These are phyloP conservation scores for Eutypa lata DNA, from an alignment of 2,329 filamentous ascomycete genomes.

Conservation along the genomic window DNA sequence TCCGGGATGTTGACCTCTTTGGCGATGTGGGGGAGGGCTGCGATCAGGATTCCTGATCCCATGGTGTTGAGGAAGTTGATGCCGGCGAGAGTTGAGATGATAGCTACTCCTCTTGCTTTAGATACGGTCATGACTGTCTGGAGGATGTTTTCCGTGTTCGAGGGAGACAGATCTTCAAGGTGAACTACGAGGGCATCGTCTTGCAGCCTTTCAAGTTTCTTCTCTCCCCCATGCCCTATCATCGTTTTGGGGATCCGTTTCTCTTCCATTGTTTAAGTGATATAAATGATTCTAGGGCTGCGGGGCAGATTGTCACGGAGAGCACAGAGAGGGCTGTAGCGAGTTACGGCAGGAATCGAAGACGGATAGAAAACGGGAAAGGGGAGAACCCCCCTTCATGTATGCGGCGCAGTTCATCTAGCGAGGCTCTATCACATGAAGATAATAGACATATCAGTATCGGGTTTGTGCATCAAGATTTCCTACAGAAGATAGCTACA, in stretches of 20 bases:
- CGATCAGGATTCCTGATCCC: conserved; percentile 35
- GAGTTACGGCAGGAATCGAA: too few species aligned
- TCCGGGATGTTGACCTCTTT: conserved; percentile 28
- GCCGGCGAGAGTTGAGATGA: conserved; percentile 31
- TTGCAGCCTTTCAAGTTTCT: too few species aligned
- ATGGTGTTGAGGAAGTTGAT: conserved; percentile 34
- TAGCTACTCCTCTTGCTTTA: conserved; percentile 20
- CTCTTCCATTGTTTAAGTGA: not conserved
- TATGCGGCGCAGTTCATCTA: not conserved
- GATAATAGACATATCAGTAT: too few species aligned
- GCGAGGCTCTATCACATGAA: not conserved
- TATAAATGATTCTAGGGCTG: not conserved
- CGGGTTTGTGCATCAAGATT: not conserved
- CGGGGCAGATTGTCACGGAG: too few species aligned
- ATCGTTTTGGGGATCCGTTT: not conserved
- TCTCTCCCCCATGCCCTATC: not conserved
- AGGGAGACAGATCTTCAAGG: not conserved
- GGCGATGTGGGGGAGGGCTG: conserved; percentile 35
- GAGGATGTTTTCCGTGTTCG: not conserved
- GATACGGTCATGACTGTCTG: conserved; percentile 14
- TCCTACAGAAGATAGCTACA: not conserved
- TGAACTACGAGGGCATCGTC: not conserved
- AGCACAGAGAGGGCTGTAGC: too few species aligned
- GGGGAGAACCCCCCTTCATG: not conserved
- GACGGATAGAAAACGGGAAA: not conserved